Evolutionary conservation across 106 monocot genomes (phyloP), one percentile per base, ranked within the genome.

Genomic region (Dendrobium officinale): DNA sequence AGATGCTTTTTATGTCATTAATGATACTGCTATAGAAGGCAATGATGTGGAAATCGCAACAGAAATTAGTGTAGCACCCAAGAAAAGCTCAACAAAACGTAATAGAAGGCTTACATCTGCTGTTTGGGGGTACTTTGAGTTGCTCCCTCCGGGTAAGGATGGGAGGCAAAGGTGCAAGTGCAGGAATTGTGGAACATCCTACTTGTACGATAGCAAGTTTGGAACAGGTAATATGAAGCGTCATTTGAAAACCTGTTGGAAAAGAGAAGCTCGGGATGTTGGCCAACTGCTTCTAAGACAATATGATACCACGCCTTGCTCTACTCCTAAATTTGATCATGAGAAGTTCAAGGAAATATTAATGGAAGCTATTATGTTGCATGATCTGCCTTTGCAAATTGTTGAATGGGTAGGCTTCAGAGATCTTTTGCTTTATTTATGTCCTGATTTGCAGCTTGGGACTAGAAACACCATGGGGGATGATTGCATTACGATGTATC

Each of bases 181-280:
- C 51, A 59, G 19, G 58, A 78, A 58, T 18, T 78, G 58, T 33
- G 78, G 78, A 13, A 31, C 17, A 1, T 37, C 51, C 18, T 78
- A 78, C 41, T 55, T 78, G 2, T 51, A 40, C 18, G 78, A 78
- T 15, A 58, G 55, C 51, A 33, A 55, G 54, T 78, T 56, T 55
- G 78, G 78, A 78, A 78, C 44, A 6, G 44, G 75, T 43, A 75
- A 78, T 31, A 37, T 78, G 22, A 78, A 78, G 33, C 48, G 51
- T 78, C 77, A 78, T 55, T n/a, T 78, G 26, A 54, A 26, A 11
- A 20, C 16, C 11, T 78, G 49, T 78, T 47, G 27, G 7, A 78
- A 55, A 55, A 78, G 56, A 56, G 41, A 40, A 43, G 24, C 37
- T 26, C 33, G 9, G 11, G 78, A 78, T 59, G 20, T 33, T 22